Conservation (phyloP, 2,329 filamentous ascomycete genomes). For the Albifimbria verrucaria region DNA sequence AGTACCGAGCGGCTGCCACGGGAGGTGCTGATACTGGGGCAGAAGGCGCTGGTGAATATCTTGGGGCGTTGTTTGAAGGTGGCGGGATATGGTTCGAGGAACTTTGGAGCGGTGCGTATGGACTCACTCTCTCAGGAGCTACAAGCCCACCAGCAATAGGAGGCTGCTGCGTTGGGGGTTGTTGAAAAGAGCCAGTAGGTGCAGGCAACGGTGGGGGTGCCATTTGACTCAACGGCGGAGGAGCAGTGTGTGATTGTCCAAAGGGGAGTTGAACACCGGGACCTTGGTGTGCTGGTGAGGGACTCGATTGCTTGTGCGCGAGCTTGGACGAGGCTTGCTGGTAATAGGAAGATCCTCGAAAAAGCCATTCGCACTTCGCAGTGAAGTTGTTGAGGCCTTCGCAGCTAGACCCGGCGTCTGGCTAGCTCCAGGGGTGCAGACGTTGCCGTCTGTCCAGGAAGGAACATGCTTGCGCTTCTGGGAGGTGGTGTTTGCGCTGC, state of each 20-base stretch:
- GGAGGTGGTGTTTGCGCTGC: constrained; percentile 46
- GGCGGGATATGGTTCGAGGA: constrained; percentile 27
- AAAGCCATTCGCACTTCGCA: constrained; percentile 54
- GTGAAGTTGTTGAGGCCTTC: constrained; percentile 19
- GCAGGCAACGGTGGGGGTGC: constrained; percentile 13
- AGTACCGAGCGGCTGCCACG: constrained; percentile 49
- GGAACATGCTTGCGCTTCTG: constrained; percentile 59
- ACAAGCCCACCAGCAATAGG: constrained; percentile 41
- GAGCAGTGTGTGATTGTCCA: constrained; percentile 21
- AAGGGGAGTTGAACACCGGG: constrained; percentile 18
- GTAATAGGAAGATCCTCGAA: constrained; percentile 74
- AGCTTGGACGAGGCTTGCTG: constrained; percentile 58
- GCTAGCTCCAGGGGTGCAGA: constrained; percentile 25
- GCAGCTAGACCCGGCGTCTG: constrained; percentile 23
- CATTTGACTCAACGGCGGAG: constrained; percentile 15
- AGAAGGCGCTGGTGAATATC: constrained; percentile 60
- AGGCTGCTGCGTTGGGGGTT: constrained; percentile 12
- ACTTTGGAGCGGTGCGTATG: constrained; percentile 47
- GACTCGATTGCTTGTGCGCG: constrained; percentile 46
- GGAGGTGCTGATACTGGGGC: constrained; percentile 37
- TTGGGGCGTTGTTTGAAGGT: constrained; percentile 32
- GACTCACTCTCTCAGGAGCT: constrained; percentile 48
- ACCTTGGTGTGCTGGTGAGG: constrained; percentile 37
- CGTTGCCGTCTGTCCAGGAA: constrained; percentile 22
- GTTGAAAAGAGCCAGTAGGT: constrained; percentile 10